phyloP scores from a whole-genome alignment of 1,284 basidiomycete genomes.

The Sutorius eximius region DNA sequence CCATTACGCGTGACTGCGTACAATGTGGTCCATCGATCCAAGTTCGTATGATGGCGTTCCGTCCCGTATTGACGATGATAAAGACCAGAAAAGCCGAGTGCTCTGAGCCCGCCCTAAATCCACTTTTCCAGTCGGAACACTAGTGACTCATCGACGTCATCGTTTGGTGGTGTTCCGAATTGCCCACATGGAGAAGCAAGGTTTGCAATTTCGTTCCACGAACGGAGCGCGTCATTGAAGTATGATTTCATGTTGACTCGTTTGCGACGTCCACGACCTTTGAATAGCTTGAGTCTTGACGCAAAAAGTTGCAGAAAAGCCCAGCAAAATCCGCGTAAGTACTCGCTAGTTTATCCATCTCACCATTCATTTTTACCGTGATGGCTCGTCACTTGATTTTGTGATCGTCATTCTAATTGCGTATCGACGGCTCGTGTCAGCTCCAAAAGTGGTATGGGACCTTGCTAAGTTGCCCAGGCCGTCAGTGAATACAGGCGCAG shows the following conservation, averaged over 20 bases:
- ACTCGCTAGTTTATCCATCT: no score
- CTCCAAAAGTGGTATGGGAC: neutral
- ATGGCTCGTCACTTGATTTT: no score
- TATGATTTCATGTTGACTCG: neutral
- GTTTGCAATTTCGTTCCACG: neutral
- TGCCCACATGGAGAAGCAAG: neutral
- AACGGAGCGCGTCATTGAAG: neutral
- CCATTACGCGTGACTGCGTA: conserved; percentile 7
- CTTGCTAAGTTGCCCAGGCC: no score
- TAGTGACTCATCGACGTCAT: no score
- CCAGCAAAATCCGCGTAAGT: neutral
- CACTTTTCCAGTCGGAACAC: neutral
- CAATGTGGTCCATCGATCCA: neutral
- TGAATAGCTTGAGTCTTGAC: no score
- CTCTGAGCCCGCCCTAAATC: conserved; percentile 47
- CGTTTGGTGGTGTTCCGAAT: no score
- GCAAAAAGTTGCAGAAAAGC: no score
- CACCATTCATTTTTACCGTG: no score
- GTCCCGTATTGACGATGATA: neutral
- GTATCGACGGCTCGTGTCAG: no score
- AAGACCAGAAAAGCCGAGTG: neutral
- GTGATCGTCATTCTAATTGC: neutral
- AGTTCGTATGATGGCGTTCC: neutral
- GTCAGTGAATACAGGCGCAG: neutral
- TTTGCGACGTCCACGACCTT: no score